Evolutionary conservation across 371 early-diverging fungal genomes (phyloP).

Genomic region (Batrachochytrium dendrobatidis): DNA sequence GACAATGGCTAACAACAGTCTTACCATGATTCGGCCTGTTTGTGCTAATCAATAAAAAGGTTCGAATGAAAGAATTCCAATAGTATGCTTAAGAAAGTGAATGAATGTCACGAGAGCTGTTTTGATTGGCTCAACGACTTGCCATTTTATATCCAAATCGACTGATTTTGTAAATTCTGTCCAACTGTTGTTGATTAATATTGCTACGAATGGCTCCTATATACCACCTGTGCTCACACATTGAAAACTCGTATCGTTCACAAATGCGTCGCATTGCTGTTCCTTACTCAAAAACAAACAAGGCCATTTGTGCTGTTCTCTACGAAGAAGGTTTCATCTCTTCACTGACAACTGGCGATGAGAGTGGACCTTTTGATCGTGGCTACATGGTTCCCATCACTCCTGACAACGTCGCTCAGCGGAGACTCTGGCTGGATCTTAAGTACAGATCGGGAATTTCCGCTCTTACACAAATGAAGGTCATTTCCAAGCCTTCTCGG

Average conservation of each 20-base stretch:
- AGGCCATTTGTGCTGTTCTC: constrained; percentile 74
- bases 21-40: no score
- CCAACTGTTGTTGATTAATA: no score
- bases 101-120: no score
- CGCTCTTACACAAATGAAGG: constrained; percentile 62
- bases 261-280: constrained; percentile 75
- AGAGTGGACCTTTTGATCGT: constrained; percentile 59
- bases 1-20: no score
- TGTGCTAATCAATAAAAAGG: no score
- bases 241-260: constrained; percentile 84
- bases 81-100: no score
- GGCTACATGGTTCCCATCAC: constrained; percentile 46
- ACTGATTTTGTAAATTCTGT: no score
- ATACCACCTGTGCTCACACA: constrained; percentile 84
- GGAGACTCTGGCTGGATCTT: constrained; percentile 85
- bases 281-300: constrained; percentile 85
- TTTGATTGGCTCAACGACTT: no score
- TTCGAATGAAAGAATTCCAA: no score
- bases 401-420: constrained; percentile 77
- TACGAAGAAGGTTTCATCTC: constrained; percentile 89
- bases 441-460: constrained; percentile 86
- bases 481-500: constrained; percentile 70
- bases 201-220: constrained; percentile 49
- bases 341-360: constrained; percentile 70
- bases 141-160: no score